These are phyloP conservation scores for Ploettnerulaceae sp. DNA, from an alignment of 2,329 filamentous ascomycete genomes.

Conservation along the genomic window DNA sequence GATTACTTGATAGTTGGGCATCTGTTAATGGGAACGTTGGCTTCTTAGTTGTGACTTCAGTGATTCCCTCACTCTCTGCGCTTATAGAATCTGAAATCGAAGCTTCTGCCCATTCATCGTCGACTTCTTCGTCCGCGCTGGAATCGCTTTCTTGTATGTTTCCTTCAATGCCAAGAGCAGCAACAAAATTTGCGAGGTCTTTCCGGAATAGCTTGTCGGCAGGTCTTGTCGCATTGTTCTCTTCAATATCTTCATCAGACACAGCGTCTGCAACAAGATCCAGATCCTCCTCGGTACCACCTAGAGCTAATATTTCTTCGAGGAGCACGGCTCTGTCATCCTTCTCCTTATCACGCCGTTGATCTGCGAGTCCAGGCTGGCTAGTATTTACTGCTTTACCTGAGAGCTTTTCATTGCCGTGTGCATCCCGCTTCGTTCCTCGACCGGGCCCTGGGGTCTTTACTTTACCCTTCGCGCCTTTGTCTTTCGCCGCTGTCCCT, in stretches of 20 bases:
- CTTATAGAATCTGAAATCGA: conserved; percentile 30
- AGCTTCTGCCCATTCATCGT: conserved; percentile 35
- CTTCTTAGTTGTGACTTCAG: conserved; percentile 7
- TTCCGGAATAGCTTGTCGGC: conserved; percentile 45
- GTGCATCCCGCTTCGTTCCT: conserved; percentile 33
- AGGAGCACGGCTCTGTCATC: conserved; percentile 42
- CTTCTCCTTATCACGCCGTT: conserved; percentile 15
- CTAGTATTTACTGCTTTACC: conserved; percentile 24
- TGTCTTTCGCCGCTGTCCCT: conserved; percentile 34
- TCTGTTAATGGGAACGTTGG: background rate
- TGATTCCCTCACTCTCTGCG: conserved; percentile 6
- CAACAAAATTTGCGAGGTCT: conserved; percentile 49
- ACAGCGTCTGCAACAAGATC: conserved; percentile 53
- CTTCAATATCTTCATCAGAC: conserved; percentile 43
- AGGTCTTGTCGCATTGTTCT: conserved; percentile 20
- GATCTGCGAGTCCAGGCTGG: conserved; percentile 8
- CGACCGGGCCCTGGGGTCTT: conserved; percentile 25
- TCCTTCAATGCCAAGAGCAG: conserved; percentile 46
- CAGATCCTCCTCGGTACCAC: conserved; percentile 60
- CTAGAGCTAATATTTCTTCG: conserved; percentile 59
- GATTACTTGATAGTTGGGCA: conserved; percentile 19
- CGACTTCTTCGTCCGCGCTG: conserved; percentile 33
- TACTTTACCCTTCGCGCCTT: conserved; percentile 17
- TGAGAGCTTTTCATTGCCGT: conserved; percentile 30
- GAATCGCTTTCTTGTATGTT: conserved; percentile 34